phyloP scores from a whole-genome alignment of 192 early-diverging fungal genomes.

The Coemansia sp. region DNA sequence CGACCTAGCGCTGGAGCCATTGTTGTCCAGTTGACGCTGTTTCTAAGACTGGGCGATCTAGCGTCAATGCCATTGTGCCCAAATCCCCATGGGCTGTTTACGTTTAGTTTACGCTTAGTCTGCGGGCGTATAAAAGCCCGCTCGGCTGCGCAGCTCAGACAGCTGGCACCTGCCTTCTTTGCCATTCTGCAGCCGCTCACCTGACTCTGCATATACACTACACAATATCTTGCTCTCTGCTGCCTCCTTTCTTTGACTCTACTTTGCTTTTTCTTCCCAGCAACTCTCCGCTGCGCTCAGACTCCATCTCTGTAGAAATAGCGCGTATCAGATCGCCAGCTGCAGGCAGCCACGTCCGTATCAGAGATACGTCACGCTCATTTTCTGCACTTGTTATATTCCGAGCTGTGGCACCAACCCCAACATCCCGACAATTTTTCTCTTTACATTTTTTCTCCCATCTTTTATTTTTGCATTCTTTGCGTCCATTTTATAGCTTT shows the following conservation, averaged over 20 bases:
- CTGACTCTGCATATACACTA: neutral
- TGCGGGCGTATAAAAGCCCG: neutral
- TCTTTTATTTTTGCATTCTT: conserved; percentile 5
- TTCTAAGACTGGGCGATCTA: too few species aligned
- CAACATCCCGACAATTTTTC: neutral
- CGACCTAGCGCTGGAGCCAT: too few species aligned
- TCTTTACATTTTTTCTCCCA: neutral
- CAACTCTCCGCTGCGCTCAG: neutral
- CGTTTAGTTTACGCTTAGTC: neutral
- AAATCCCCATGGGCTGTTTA: neutral
- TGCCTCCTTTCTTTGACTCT: neutral
- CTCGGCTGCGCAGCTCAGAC: too few species aligned
- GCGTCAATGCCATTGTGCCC: neutral
- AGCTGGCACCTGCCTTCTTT: neutral
- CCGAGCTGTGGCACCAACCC: neutral
- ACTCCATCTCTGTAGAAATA: neutral
- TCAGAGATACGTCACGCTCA: neutral
- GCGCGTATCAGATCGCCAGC: neutral
- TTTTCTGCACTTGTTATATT: neutral
- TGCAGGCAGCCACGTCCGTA: neutral
- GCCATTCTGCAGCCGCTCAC: neutral
- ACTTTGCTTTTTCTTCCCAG: neutral
- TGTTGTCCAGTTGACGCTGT: too few species aligned
- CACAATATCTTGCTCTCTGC: neutral
- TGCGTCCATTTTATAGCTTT: neutral